A percentile compares a stretch with the other conserved stretches of the same genome.
phyloP scores from a whole-genome alignment of 1,284 basidiomycete species.

The Ganoderma multipileum region DNA sequence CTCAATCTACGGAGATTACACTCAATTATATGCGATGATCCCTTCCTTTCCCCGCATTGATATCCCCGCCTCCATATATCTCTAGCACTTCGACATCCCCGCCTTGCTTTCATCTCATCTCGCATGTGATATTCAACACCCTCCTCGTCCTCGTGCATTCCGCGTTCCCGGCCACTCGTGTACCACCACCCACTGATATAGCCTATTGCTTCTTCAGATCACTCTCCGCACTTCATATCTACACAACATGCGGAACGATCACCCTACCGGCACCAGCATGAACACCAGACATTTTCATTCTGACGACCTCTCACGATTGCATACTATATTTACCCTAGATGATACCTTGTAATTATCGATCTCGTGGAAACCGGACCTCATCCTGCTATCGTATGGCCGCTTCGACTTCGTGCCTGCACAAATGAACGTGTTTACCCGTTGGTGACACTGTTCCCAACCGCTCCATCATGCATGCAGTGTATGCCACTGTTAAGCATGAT shows the following conservation, averaged over 20 bases:
- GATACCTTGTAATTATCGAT: background rate
- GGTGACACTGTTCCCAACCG: no score
- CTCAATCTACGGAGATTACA: background rate
- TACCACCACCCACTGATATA: constrained; percentile 6
- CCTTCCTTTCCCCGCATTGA: background rate
- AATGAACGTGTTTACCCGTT: background rate
- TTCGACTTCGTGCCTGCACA: background rate
- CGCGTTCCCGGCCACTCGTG: background rate
- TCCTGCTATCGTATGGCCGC: background rate
- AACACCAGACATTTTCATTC: background rate
- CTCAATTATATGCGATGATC: background rate
- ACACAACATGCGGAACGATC: background rate
- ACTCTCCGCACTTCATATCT: background rate
- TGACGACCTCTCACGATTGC: background rate
- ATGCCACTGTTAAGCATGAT: background rate
- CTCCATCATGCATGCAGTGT: no score
- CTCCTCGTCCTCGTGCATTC: background rate
- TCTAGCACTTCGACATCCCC: background rate
- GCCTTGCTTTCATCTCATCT: constrained; percentile 7
- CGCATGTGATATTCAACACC: background rate
- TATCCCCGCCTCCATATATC: background rate
- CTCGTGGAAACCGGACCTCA: background rate
- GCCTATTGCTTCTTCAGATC: background rate
- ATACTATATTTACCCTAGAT: background rate
- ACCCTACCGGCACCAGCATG: background rate